These are phyloP conservation scores for Meira miltonrushii DNA, from an alignment of 1,284 basidiomycete species.

Conservation along the genomic window DNA sequence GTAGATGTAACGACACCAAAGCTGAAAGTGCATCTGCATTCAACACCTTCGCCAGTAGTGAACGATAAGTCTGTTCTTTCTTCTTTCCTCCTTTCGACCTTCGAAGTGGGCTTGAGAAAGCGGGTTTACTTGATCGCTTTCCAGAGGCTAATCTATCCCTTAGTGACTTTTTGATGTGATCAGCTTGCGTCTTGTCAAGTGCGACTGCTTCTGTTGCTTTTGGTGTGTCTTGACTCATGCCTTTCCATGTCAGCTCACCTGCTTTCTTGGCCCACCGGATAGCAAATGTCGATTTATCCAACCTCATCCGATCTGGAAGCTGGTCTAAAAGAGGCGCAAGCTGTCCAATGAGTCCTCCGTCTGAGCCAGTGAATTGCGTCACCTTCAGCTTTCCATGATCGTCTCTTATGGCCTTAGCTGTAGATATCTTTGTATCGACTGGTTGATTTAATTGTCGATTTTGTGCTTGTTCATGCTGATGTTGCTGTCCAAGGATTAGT, in stretches of 20 bases:
- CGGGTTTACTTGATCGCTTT: neutral
- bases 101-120: neutral
- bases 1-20: slow-evolving; percentile 22
- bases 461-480: neutral
- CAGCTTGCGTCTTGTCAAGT: neutral
- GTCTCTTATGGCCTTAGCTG: too few relatives aligned
- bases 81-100: neutral
- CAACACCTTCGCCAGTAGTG: slow-evolving; percentile 6
- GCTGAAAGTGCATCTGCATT: slow-evolving; percentile 26
- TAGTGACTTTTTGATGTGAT: neutral
- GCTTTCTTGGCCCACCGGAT: neutral
- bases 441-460: too few relatives aligned
- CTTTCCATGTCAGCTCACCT: neutral
- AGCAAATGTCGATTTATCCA: neutral
- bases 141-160: neutral
- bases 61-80: too few relatives aligned
- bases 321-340: too few relatives aligned
- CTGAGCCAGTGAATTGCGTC: neutral
- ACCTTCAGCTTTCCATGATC: too few relatives aligned
- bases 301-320: neutral
- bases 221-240: neutral
- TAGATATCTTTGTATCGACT: too few relatives aligned
- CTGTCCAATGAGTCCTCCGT: neutral
- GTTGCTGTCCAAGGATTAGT: slow-evolving; percentile 4
- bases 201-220: too few relatives aligned